phyloP scores from a whole-genome alignment of 2,329 filamentous ascomycete species.

The Cladobotryum protrusum region DNA sequence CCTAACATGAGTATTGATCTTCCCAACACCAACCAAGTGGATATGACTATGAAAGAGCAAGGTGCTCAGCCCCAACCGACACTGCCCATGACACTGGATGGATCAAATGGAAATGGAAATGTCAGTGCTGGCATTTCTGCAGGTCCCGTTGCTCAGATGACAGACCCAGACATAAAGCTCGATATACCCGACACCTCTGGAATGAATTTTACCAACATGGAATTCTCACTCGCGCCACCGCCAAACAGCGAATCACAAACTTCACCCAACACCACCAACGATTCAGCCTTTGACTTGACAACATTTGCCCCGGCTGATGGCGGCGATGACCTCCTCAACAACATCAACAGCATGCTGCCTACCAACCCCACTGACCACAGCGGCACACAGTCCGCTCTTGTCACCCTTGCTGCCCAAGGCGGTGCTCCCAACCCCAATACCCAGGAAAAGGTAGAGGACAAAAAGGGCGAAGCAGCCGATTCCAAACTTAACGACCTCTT shows the following conservation, averaged over 20 bases:
- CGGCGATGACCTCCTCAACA: slow-evolving; percentile 23
- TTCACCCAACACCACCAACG: slow-evolving; percentile 21
- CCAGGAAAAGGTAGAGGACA: slow-evolving; percentile 17
- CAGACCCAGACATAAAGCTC: slow-evolving; percentile 21
- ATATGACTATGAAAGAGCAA: slow-evolving; percentile 2
- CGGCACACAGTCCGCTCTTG: not conserved
- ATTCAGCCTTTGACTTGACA: slow-evolving; percentile 40
- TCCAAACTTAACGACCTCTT: slow-evolving; percentile 41
- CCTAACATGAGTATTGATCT: slow-evolving; percentile 51
- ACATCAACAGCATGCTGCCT: slow-evolving; percentile 27
- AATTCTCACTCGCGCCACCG: slow-evolving; percentile 48
- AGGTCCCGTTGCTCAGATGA: slow-evolving; percentile 22
- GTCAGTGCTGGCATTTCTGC: slow-evolving; percentile 19
- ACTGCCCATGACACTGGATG: slow-evolving; percentile 14
- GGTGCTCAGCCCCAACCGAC: slow-evolving; percentile 11
- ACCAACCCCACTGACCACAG: slow-evolving; percentile 16
- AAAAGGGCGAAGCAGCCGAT: slow-evolving; percentile 22
- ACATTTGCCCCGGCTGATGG: slow-evolving; percentile 34
- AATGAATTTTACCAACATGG: slow-evolving; percentile 51
- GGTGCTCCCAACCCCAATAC: not conserved
- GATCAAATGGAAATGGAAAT: not conserved
- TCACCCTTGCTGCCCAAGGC: not conserved
- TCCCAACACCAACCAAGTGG: slow-evolving; percentile 17
- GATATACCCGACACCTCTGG: slow-evolving; percentile 24
- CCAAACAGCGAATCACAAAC: slow-evolving; percentile 25